Base-by-base conservation (phyloP, 495 filamentous ascomycete species). In the Talaromyces wortmannii region DNA sequence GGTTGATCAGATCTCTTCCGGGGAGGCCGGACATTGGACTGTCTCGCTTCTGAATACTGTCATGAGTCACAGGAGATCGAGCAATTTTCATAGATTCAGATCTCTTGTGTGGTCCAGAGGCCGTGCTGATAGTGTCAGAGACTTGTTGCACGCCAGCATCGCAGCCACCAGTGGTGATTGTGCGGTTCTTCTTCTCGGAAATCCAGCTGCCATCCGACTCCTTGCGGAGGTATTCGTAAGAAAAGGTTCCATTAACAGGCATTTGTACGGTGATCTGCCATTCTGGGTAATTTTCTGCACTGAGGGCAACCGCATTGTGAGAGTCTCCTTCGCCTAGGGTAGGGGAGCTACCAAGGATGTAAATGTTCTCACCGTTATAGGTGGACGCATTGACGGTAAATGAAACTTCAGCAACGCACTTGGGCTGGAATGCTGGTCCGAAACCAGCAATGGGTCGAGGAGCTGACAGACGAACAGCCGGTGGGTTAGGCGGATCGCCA, bases 381-480 rank as follows among this genome's bases (percentile, higher is more conserved):
- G 85, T 89, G 0, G 67, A 69, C 1, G 75, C 81, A 8, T 53
- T 18, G 10, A 53, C 52, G 12, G 52, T 53, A 7, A 17, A 29
- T 0, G 36, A 52, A 17, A 61, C 52, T 40, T 61, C 59, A 4
- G 55, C 50, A 10, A 61, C 53, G 30, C 57, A 60, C 2, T 55
- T 55, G 7, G 87, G 88, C 65, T 91, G 87, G 73, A 90, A 89
- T 46, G 82, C 79, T 30, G 71, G 75, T 0, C 88, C 83, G 63
- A 85, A 94, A 0, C 89, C 89, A 3, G 88, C 85, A 17, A 92
- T 74, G 3, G 78, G 65, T 31, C 84, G 76, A 3, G 84, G 86
- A 55, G 57, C 65, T 43, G 75, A 70, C 10, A 77, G 60, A 4
- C 90, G 80, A 7, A 90, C 80, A 0, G 83, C 65, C 6, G 87